These are phyloP conservation scores for Cyclotella baltica DNA, from an alignment of 108 stramenopile species.

Conservation along the genomic window DNA sequence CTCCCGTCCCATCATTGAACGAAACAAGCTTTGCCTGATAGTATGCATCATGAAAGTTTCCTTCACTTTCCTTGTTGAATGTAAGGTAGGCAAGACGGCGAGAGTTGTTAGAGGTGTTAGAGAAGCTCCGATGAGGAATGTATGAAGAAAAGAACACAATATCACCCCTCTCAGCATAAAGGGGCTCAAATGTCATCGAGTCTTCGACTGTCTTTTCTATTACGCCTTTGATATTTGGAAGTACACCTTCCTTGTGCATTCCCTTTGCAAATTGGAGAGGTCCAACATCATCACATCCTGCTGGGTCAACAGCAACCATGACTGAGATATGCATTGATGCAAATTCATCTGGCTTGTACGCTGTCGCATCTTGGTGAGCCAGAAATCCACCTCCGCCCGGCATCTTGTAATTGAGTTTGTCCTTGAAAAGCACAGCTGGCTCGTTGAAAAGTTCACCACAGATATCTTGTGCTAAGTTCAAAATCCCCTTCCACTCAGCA, in stretches of 20 bases:
- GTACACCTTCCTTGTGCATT: neutral
- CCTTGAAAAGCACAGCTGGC: slow-evolving; percentile 2
- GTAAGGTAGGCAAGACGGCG: slow-evolving; percentile 8
- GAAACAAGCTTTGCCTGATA: slow-evolving; percentile 1
- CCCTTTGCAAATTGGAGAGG: slow-evolving; percentile 4
- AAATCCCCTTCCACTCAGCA: neutral
- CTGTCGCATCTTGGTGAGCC: slow-evolving; percentile 13
- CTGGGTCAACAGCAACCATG: slow-evolving; percentile 13
- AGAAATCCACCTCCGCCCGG: slow-evolving; percentile 11
- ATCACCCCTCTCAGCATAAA: slow-evolving; percentile 3
- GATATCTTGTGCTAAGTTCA: neutral
- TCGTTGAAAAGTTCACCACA: slow-evolving; percentile 12
- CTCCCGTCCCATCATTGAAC: slow-evolving; percentile 6
- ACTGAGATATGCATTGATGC: slow-evolving; percentile 10
- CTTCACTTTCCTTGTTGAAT: slow-evolving; percentile 13
- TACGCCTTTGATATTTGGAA: slow-evolving; percentile 5
- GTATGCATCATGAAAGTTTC: slow-evolving; percentile 6
- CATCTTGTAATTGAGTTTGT: slow-evolving; percentile 15
- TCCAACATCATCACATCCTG: neutral
- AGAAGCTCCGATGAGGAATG: neutral
- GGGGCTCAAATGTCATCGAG: slow-evolving; percentile 3
- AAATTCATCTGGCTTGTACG: slow-evolving; percentile 14
- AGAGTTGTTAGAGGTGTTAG: neutral
- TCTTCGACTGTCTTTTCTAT: neutral
- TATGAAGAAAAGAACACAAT: slow-evolving; percentile 5